Base-by-base conservation (phyloP, 306 rosid species). In the Biancaea sappan region DNA sequence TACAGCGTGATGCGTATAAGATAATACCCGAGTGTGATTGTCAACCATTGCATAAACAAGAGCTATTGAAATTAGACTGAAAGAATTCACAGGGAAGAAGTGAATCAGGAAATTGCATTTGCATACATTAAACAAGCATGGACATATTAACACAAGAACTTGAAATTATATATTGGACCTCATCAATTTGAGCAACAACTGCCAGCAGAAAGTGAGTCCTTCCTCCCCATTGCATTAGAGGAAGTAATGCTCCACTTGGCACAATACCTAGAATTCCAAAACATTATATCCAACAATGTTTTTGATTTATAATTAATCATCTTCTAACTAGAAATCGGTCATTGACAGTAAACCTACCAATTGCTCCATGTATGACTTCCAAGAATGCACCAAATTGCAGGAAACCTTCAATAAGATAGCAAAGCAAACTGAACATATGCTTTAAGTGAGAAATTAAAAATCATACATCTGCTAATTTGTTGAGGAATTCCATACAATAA, bases 151-250 rank as follows among this genome's bases (percentile, higher is more conserved):
- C 50, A 59, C 15, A 56, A 64, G 1, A 58, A 15, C 24, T 65
- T 6, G 54, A 68, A n/a, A 46, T 7, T 65, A 67, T 14, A 37
- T 16, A 84, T 46, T 69, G 28, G 78, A 94, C 98, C 97, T 89
- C 94, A 1, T 69, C 54, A 52, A 85, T 66, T 73, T 75, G 86
- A 21, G 70, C 65, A 77, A 94, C 83, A 81, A 94, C 57, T 3
- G 88, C 88, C 73, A 83, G 76, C 77, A 90, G 61, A 87, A 90
- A 90, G 48, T 94, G 92, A 18, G 80, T 70, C 86, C 92, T 90
- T 71, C 99, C 99, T 41, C 84, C 89, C 99, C 99, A 94, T 84
- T 94, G 97, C 95, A 94, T 83, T 61, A 92, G 79, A 80, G 98
- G 94, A 82, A 91, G 83, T 85, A 90, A 52, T 54, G 78, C 84